phyloP scores from a whole-genome alignment of 2,329 filamentous ascomycete species.

The Diaporthe citri region DNA sequence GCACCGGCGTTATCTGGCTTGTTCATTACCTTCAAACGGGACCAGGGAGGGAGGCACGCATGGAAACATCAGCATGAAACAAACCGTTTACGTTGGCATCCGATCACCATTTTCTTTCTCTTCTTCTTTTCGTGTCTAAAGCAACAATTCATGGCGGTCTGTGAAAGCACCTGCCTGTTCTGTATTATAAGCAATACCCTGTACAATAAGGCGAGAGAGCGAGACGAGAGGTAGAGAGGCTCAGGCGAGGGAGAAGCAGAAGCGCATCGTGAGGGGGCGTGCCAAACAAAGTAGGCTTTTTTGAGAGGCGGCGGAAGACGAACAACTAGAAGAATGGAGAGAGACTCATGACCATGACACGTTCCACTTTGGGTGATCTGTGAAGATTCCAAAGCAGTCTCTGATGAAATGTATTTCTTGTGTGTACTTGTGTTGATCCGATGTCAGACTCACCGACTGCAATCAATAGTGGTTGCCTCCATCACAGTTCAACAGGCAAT shows the following conservation, averaged over 20 bases:
- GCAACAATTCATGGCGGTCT: constrained; percentile 20
- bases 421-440: neutral
- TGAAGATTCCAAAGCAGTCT: neutral
- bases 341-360: neutral
- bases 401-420: neutral
- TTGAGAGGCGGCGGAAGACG: neutral
- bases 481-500: neutral
- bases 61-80: constrained; percentile 15
- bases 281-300: neutral
- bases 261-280: neutral
- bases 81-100: constrained; percentile 7
- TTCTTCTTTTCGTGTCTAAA: constrained; percentile 15
- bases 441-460: neutral
- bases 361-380: neutral
- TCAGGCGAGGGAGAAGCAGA: neutral
- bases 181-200: constrained; percentile 37
- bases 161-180: neutral
- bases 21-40: neutral
- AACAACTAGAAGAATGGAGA: constrained; percentile 4
- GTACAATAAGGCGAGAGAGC: constrained; percentile 13
- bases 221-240: neutral
- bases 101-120: neutral
- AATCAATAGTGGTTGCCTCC: neutral
- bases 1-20: constrained; percentile 8
- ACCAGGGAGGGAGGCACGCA: neutral